Evolutionary conservation across 2,329 filamentous ascomycete species (phyloP).

Genomic region (Myriosclerotinia scirpicola): DNA sequence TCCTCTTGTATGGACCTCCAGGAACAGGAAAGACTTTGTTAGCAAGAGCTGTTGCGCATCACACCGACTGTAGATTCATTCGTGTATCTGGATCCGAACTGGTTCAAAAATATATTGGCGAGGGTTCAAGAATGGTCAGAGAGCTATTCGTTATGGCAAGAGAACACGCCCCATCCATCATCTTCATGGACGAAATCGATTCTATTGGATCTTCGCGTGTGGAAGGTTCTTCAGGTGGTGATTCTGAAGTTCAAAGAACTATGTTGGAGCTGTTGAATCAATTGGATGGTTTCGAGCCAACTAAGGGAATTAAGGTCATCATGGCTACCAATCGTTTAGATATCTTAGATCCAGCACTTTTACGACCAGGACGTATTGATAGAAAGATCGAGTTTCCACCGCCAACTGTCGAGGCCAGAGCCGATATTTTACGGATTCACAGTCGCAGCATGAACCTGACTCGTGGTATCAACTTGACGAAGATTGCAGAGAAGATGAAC

Average conservation of each 20-base stretch:
- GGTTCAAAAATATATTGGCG: slow-evolving; percentile 99
- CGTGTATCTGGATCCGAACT: slow-evolving; percentile 93
- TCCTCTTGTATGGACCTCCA: slow-evolving; percentile 92
- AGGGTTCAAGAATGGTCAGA: slow-evolving; percentile 96
- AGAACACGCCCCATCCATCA: slow-evolving; percentile 97
- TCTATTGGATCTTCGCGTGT: slow-evolving; percentile 97
- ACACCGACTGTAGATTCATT: slow-evolving; percentile 99
- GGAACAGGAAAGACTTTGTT: slow-evolving; percentile 97
- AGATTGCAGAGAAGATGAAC: slow-evolving; percentile 99
- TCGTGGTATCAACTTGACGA: slow-evolving; percentile 92
- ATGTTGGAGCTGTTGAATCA: slow-evolving; percentile 99
- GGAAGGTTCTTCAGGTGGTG: slow-evolving; percentile 90
- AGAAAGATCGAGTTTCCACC: slow-evolving; percentile 99
- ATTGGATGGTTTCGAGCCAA: slow-evolving; percentile 96
- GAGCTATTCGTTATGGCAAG: slow-evolving; percentile 99
- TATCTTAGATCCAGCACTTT: slow-evolving; percentile 90
- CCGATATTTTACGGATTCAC: slow-evolving; percentile 97
- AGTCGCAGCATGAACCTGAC: slow-evolving; percentile 98
- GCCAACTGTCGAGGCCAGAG: slow-evolving; percentile 91
- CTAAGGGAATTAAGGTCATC: slow-evolving; percentile 99
- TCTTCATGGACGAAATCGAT: slow-evolving; percentile 99
- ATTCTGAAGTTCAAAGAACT: slow-evolving; percentile 96
- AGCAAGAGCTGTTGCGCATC: slow-evolving; percentile 92
- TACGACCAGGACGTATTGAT: slow-evolving; percentile 96
- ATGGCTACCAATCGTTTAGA: slow-evolving; percentile 99